Percentiles rank a stretch among this genome's conserved stretches.
Conservation (phyloP, 495 filamentous ascomycete genomes). For the Penicillium egyptiacum region DNA sequence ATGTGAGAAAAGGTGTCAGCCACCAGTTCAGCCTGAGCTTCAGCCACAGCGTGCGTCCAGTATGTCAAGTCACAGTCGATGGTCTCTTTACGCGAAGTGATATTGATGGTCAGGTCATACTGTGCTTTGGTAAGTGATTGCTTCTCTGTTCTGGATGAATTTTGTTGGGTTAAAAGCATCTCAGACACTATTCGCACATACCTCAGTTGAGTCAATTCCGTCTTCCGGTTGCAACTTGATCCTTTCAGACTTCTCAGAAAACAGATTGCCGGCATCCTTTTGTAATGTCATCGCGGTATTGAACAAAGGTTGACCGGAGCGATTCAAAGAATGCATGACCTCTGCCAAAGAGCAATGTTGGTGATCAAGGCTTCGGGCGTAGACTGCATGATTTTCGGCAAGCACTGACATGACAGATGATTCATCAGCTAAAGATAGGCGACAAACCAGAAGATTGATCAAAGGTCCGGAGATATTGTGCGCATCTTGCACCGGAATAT, state of each 20-base stretch:
- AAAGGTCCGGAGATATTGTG: slow-evolving; percentile 36
- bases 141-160: no score
- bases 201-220: slow-evolving; percentile 18
- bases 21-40: slow-evolving; percentile 22
- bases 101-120: no score
- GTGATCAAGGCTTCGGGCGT: slow-evolving; percentile 1
- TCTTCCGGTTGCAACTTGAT: neutral
- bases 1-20: slow-evolving; percentile 13
- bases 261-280: neutral
- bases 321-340: slow-evolving; percentile 7
- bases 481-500: slow-evolving; percentile 33
- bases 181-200: neutral
- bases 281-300: slow-evolving; percentile 24
- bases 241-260: neutral
- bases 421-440: slow-evolving; percentile 9
- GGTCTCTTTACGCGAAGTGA: no score
- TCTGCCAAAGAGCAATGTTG: slow-evolving; percentile 11
- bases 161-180: no score
- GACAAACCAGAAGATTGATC: slow-evolving; percentile 41
- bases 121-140: slow-evolving; percentile 11
- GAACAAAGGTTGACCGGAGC: slow-evolving; percentile 10
- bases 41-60: slow-evolving; percentile 20
- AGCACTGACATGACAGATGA: neutral
- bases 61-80: slow-evolving; percentile 20
- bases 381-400: neutral